phyloP scores from a whole-genome alignment of 2,329 filamentous ascomycete genomes.

The Cordyceps militaris region DNA sequence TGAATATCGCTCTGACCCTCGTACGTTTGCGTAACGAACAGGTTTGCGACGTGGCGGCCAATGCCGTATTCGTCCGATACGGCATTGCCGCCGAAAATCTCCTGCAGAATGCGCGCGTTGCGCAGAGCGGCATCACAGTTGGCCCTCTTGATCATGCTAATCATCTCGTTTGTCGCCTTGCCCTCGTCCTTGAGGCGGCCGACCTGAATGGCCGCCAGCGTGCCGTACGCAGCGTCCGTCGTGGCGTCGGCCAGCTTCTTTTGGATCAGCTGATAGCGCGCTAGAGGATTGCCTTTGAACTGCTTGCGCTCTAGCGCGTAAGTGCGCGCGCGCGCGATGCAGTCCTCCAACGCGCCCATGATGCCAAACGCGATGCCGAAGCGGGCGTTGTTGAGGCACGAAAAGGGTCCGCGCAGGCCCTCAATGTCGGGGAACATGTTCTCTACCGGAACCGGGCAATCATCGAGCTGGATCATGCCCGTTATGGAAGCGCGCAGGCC shows the following conservation, averaged over 20 bases:
- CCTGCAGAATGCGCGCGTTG: conserved; percentile 76
- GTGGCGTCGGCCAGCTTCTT: conserved; percentile 93
- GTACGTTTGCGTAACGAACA: conserved; percentile 97
- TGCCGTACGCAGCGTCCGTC: conserved; percentile 86
- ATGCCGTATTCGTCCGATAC: conserved; percentile 96
- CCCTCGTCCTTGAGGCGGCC: conserved; percentile 89
- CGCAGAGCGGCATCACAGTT: conserved; percentile 87
- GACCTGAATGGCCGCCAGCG: conserved; percentile 84
- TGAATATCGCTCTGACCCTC: conserved; percentile 98
- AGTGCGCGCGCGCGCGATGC: conserved; percentile 67
- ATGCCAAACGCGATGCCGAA: conserved; percentile 92
- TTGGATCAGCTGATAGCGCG: conserved; percentile 93
- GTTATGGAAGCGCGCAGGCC: conserved; percentile 89
- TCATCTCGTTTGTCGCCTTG: conserved; percentile 88
- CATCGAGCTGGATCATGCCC: conserved; percentile 94
- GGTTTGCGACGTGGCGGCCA: conserved; percentile 86
- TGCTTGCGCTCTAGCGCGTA: conserved; percentile 93
- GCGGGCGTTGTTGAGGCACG: conserved; percentile 86
- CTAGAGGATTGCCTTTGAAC: conserved; percentile 92
- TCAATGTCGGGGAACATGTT: conserved; percentile 94
- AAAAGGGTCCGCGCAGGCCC: conserved; percentile 82
- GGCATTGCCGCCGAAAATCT: conserved; percentile 97
- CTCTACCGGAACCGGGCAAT: conserved; percentile 76
- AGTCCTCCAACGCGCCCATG: conserved; percentile 92
- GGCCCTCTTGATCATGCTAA: conserved; percentile 91